Evolutionary conservation across 208 protist species (phyloP), one percentile per base, ranked within the genome.

Genomic region (Trypanosomatidae sp.): DNA sequence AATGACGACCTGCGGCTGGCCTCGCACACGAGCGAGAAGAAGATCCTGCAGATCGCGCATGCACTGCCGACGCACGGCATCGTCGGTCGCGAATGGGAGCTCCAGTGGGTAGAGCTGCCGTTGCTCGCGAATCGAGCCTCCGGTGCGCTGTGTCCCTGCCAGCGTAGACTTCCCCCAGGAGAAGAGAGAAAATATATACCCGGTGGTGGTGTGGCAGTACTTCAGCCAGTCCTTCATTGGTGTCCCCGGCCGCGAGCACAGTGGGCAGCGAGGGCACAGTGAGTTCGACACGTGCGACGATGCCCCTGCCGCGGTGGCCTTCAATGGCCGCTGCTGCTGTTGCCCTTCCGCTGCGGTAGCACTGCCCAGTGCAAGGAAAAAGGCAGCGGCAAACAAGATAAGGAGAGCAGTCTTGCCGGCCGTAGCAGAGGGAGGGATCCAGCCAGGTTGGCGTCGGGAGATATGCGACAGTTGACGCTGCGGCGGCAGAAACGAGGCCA

Each of bases 1-100:
- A 15, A 33, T 33, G n/a, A 81, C 68, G 10, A 95, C 65, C 52
- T 95, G 88, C 36, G 66, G 68, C 76, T 93, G 88, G 8, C 88
- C 89, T 6, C 84, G 73, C 56, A 95, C 62, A 25, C 77, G 77
- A 8, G 77, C 68, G 0, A 74, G 43, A 19, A 95, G 80, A 19
- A 93, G 71, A 33, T 92, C 78, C 36, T 86, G 69, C 41, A 86
- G 19, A 66, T 90, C 70, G 0, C 62, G 65, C 68, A 92, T 71
- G 28, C 80, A 83, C 43, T 74, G 73, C 30, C 68, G 62, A 15
- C 87, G 85, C n/a, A 86, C 64, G 8, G 44, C 73, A 66, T 78
- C 67, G 59, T 90, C 69, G 17, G 52, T 82, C 13, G 74, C 53
- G 60, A 91, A 92, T n/a, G 87, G 83, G 17, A 95, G 76, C 75